These are phyloP conservation scores for Hypocreales sp. DNA, from an alignment of 2,329 filamentous ascomycete species.

Conservation along the genomic window DNA sequence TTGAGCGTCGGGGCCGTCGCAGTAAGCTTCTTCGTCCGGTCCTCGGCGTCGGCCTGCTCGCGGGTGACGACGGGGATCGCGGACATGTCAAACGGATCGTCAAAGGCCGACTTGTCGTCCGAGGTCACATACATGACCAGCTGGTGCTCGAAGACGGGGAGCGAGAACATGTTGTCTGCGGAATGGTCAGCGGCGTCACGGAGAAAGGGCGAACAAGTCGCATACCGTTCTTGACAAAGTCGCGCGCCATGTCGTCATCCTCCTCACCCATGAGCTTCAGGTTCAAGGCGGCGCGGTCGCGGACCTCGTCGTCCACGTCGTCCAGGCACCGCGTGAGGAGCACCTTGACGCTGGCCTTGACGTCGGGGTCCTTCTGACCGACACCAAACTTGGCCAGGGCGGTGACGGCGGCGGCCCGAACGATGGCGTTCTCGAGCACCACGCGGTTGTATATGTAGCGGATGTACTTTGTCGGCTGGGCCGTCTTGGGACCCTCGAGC, in stretches of 20 bases:
- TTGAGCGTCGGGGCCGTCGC: constrained; percentile 87
- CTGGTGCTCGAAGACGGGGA: constrained; percentile 91
- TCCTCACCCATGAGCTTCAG: constrained; percentile 84
- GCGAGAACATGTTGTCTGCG: constrained; percentile 82
- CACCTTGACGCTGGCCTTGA: constrained; percentile 90
- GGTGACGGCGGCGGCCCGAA: constrained; percentile 87
- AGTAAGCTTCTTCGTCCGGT: constrained; percentile 93
- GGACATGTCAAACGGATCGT: constrained; percentile 75
- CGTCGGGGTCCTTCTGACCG: constrained; percentile 87
- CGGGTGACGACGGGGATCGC: constrained; percentile 86
- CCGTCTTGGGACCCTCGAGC: constrained; percentile 85
- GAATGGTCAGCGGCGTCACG: not conserved
- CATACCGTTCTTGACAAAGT: constrained; percentile 84
- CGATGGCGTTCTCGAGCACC: constrained; percentile 90
- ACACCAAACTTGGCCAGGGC: constrained; percentile 95
- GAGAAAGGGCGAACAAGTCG: no score
- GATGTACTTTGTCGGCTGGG: constrained; percentile 95
- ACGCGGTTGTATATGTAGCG: constrained; percentile 99
- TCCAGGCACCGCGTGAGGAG: constrained; percentile 87
- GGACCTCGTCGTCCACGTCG: constrained; percentile 93
- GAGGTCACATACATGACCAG: constrained; percentile 95
- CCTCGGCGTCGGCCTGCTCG: constrained; percentile 90
- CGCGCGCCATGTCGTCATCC: constrained; percentile 70
- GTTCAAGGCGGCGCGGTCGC: constrained; percentile 87
- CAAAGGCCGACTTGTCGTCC: constrained; percentile 74